A percentile compares a stretch with the other conserved stretches of the same genome.
Conservation (phyloP, 2,329 filamentous ascomycete genomes). For the Trichophyton simii region DNA sequence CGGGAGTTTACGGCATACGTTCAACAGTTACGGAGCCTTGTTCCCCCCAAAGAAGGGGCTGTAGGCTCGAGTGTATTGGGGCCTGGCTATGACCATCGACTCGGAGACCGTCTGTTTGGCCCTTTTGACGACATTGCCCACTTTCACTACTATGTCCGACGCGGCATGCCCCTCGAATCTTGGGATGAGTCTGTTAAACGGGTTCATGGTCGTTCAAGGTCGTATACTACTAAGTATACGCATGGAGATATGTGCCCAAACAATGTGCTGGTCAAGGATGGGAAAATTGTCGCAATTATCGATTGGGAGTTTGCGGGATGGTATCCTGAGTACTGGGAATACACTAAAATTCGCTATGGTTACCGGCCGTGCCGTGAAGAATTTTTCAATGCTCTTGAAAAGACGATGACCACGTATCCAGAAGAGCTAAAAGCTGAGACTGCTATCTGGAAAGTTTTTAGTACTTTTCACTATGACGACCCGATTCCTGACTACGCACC, state of each 20-base stretch:
- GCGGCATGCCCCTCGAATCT: background rate
- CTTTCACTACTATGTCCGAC: slow-evolving; percentile 6
- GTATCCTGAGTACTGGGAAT: slow-evolving; percentile 37
- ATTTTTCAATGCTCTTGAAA: background rate
- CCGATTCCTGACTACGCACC: background rate
- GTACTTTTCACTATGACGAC: background rate
- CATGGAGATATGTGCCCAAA: slow-evolving; percentile 11
- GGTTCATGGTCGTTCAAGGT: slow-evolving; percentile 6
- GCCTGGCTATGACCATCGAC: slow-evolving; percentile 20
- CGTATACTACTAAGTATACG: background rate
- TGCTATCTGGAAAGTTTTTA: background rate
- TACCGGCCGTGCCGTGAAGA: background rate
- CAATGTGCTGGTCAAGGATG: slow-evolving; percentile 18
- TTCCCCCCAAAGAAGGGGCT: slow-evolving; percentile 6
- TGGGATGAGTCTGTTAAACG: background rate
- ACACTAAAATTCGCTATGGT: slow-evolving; percentile 16
- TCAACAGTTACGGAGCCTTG: slow-evolving; percentile 5
- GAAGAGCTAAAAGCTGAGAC: background rate
- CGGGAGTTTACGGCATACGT: slow-evolving; percentile 6
- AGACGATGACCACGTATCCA: background rate
- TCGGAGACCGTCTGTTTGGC: slow-evolving; percentile 10
- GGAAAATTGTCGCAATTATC: slow-evolving; percentile 34
- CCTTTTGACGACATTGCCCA: slow-evolving; percentile 5
- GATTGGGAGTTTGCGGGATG: slow-evolving; percentile 36
- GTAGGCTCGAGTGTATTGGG: slow-evolving; percentile 8